These are phyloP conservation scores for Chaetomiaceae sp. DNA, from an alignment of 2,329 filamentous ascomycete genomes.

Conservation along the genomic window DNA sequence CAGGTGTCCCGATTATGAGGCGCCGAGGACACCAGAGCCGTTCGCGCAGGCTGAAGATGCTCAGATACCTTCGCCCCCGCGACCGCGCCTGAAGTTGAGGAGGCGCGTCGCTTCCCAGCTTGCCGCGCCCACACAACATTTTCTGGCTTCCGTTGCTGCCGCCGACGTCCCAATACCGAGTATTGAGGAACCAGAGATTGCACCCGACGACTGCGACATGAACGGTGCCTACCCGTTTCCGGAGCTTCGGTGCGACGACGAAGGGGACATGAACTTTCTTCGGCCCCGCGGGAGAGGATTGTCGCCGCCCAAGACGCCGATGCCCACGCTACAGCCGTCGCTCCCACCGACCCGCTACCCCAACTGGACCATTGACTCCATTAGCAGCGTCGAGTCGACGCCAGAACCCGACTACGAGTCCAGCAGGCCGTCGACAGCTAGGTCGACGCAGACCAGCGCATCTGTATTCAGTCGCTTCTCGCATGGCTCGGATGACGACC, in stretches of 20 bases:
- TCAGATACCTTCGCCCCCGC: constrained; percentile 44
- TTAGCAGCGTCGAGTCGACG: constrained; percentile 51
- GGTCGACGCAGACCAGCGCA: constrained; percentile 52
- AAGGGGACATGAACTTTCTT: constrained; percentile 23
- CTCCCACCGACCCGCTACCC: constrained; percentile 45
- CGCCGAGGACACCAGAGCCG: constrained; percentile 49
- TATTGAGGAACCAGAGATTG: constrained; percentile 50
- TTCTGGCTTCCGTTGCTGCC: constrained; percentile 60
- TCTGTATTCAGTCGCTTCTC: constrained; percentile 54
- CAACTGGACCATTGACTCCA: constrained; percentile 54
- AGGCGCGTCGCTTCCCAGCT: constrained; percentile 48
- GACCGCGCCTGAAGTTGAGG: constrained; percentile 50
- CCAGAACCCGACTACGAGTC: constrained; percentile 49
- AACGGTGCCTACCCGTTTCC: constrained; percentile 27
- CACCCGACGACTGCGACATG: constrained; percentile 39
- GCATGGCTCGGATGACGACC: constrained; percentile 49
- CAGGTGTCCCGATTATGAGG: constrained; percentile 33
- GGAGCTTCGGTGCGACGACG: constrained; percentile 22
- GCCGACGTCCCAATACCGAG: constrained; percentile 60
- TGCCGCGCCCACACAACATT: constrained; percentile 56
- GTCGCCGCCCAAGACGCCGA: constrained; percentile 56
- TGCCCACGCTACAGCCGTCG: constrained; percentile 39
- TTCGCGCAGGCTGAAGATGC: constrained; percentile 30
- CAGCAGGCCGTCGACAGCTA: constrained; percentile 53
- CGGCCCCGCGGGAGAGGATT: constrained; percentile 37